These are phyloP conservation scores for Starmerella cellae DNA, from an alignment of 805 yeast genomes.

Conservation along the genomic window DNA sequence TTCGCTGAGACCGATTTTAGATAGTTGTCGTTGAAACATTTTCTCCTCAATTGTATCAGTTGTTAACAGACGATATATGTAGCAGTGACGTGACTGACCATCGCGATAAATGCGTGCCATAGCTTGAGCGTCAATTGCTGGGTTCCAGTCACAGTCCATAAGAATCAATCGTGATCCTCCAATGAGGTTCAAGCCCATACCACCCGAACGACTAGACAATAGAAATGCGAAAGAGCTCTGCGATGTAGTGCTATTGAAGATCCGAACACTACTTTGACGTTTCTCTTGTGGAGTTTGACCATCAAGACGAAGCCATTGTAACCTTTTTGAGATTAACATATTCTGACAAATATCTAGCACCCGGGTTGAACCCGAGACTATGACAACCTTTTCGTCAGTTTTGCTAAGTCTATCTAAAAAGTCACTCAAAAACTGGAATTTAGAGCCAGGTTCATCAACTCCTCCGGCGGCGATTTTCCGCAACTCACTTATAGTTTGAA, in stretches of 20 bases:
- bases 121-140: slow-evolving; percentile 81
- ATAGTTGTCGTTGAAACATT: slow-evolving; percentile 79
- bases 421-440: slow-evolving; percentile 45
- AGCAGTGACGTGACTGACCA: slow-evolving; percentile 72
- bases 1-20: slow-evolving; percentile 67
- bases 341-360: slow-evolving; percentile 66
- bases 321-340: slow-evolving; percentile 36
- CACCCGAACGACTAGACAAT: slow-evolving; percentile 84
- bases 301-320: slow-evolving; percentile 55
- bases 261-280: slow-evolving; percentile 51
- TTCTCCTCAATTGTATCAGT: slow-evolving; percentile 84
- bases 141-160: slow-evolving; percentile 96
- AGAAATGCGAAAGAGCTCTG: slow-evolving; percentile 47
- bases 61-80: slow-evolving; percentile 67
- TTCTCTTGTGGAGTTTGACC: slow-evolving; percentile 64
- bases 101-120: slow-evolving; percentile 93
- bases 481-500: slow-evolving; percentile 41
- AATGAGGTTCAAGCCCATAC: slow-evolving; percentile 75
- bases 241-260: slow-evolving; percentile 43
- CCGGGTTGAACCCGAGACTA: slow-evolving; percentile 79
- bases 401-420: slow-evolving; percentile 39
- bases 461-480: slow-evolving; percentile 13
- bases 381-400: slow-evolving; percentile 60
- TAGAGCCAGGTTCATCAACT: slow-evolving; percentile 37
- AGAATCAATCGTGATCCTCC: slow-evolving; percentile 81